phyloP scores from a whole-genome alignment of 768 basidiomycete species.

The Nevesoporus exiguus region DNA sequence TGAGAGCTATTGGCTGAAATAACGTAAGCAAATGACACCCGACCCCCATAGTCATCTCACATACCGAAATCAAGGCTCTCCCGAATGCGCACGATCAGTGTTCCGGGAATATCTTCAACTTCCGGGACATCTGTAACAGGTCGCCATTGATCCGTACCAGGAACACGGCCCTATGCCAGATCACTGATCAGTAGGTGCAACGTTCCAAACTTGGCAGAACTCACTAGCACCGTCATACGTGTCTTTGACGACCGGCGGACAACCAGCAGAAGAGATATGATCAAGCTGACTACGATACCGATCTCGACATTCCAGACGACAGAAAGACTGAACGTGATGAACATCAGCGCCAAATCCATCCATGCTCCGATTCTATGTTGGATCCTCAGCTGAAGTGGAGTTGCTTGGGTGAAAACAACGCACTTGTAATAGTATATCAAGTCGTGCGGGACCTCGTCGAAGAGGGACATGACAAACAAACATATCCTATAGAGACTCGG shows the following conservation, averaged over 20 bases:
- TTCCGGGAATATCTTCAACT: constrained; percentile 76
- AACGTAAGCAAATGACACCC: background rate
- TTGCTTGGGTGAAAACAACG: constrained; percentile 16
- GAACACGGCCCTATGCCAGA: constrained; percentile 69
- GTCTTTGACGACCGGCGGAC: constrained; percentile 87
- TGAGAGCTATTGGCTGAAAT: constrained; percentile 86
- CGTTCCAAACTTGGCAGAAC: background rate
- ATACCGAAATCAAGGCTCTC: constrained; percentile 90
- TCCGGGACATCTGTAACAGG: constrained; percentile 86
- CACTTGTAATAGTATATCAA: constrained; percentile 81
- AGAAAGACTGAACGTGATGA: constrained; percentile 81
- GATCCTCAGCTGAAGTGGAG: background rate
- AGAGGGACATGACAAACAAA: constrained; percentile 79
- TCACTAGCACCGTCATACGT: constrained; percentile 85
- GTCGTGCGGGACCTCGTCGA: constrained; percentile 86
- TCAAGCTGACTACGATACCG: constrained; percentile 84
- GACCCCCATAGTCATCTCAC: constrained; percentile 15
- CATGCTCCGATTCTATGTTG: constrained; percentile 73
- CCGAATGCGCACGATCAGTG: constrained; percentile 82
- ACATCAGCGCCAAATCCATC: constrained; percentile 85
- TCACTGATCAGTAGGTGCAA: background rate
- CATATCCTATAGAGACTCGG: constrained; percentile 53
- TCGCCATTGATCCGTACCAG: constrained; percentile 86
- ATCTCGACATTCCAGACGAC: constrained; percentile 91
- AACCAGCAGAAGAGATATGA: constrained; percentile 84